Evolutionary conservation across 2,329 filamentous ascomycete genomes (phyloP), one percentile per base, ranked within the genome.

Genomic region (Thermoascus crustaceus): DNA sequence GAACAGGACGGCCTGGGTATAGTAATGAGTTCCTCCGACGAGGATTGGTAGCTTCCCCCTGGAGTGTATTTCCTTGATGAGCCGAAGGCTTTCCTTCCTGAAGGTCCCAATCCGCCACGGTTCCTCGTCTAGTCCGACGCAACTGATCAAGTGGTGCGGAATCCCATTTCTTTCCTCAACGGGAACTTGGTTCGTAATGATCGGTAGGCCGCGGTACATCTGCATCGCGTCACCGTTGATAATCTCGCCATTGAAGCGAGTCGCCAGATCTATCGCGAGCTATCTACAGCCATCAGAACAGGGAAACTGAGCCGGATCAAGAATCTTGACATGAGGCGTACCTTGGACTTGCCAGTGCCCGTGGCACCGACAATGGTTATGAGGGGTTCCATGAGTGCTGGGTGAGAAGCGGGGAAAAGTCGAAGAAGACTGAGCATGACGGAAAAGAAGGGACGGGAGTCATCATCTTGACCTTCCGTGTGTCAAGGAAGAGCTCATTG

Each of bases 201-300:
- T 81, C 4, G 91, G 87, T 27, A 98, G 68, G 2, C 91, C 91
- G 35, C 76, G 74, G 60, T 98, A 98, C 64, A 98, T 79, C 58
- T 98, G 91, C 87, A 98, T 94, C 24, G 91, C 91, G 69, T 98
- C 91, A 30, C 85, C 85, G 56, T 98, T 98, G 64, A 98, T 87
- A 34, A 98, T 76, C 61, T 98, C 91, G 54, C 93, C 91, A 59
- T 91, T 80, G 62, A 87, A 88, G 14, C 73, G 76, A 26, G 72
- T 72, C 1, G 93, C 91, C 34, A 98, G 66, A 44, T 94, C 85
- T 25, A 98, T 82, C 6, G 91, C 91, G 46, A 95, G 75, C 87
- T 94, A 49, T 48, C 45, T 55, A 42, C 40, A 53, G 35, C 37
- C 32, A 45, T 64, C 45, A 58, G 51, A 30, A 19, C 36, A 7